A percentile compares a stretch with the other conserved stretches of the same genome.
Conservation (phyloP, 1,139 yeast species). For the Pichia sp. region DNA sequence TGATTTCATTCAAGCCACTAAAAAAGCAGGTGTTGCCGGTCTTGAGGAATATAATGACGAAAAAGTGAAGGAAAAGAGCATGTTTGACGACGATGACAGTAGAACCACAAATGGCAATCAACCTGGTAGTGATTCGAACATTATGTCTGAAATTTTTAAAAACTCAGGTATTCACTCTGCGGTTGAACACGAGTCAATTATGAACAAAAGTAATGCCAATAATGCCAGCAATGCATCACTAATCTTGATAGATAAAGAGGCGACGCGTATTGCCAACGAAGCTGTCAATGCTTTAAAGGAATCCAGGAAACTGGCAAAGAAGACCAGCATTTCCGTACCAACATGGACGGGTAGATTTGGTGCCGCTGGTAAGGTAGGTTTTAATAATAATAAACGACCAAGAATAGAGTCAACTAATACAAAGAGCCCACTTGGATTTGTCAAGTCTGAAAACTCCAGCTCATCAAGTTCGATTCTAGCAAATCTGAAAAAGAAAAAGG, state of each 20-base stretch:
- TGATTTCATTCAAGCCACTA: conserved; percentile 43
- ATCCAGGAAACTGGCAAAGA: conserved; percentile 58
- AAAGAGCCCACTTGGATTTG: background rate
- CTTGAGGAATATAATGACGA: conserved; percentile 40
- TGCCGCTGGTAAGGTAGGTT: conserved; percentile 45
- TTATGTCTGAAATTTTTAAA: conserved; percentile 71
- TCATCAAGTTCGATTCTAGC: conserved; percentile 28
- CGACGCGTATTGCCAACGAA: conserved; percentile 62
- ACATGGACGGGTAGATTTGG: conserved; percentile 98
- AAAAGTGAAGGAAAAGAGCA: conserved; percentile 26
- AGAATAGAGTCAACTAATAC: background rate
- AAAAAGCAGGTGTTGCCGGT: conserved; percentile 45
- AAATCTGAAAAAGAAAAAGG: conserved; percentile 25
- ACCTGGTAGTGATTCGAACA: conserved; percentile 45
- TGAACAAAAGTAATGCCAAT: conserved; percentile 37
- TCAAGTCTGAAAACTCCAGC: background rate
- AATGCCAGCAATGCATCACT: conserved; percentile 11
- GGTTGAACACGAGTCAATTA: conserved; percentile 69
- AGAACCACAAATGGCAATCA: conserved; percentile 2
- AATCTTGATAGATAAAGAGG: conserved; percentile 60
- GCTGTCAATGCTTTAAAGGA: conserved; percentile 68
- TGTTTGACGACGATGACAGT: conserved; percentile 16
- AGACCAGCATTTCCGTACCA: conserved; percentile 70
- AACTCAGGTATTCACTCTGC: conserved; percentile 70
- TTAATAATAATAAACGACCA: background rate